Evolutionary conservation across 139 green algal species (phyloP).

Genomic region (Chlamydomonas incerta): DNA sequence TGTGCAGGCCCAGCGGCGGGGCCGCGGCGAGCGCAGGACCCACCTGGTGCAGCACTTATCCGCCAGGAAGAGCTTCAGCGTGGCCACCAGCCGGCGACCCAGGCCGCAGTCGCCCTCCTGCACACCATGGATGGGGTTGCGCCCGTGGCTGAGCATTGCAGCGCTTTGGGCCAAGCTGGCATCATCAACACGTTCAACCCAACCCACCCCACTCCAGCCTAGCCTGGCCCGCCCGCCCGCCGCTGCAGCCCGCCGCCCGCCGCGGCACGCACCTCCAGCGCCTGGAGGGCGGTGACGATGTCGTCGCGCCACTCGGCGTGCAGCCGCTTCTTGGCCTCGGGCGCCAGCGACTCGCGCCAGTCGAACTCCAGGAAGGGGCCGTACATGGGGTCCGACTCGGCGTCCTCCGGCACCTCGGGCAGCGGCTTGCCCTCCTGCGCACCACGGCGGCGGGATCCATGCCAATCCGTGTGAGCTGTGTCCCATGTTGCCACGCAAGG

Average conservation of each 20-base stretch:
- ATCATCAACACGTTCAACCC: too few relatives aligned
- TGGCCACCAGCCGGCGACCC: neutral
- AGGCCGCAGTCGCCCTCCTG: slow-evolving; percentile 11
- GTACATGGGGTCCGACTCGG: neutral
- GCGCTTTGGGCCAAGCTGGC: too few relatives aligned
- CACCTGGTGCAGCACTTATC: too few relatives aligned
- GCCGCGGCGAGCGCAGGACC: too few relatives aligned
- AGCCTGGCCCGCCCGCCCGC: neutral
- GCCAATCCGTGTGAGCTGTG: too few relatives aligned
- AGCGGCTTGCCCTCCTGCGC: neutral
- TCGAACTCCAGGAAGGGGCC: slow-evolving; percentile 23
- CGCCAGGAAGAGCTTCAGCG: neutral
- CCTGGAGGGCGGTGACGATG: neutral
- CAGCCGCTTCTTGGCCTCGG: neutral
- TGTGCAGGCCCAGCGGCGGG: too few relatives aligned
- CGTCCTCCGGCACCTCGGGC: neutral
- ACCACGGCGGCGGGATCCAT: too few relatives aligned
- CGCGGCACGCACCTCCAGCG: neutral
- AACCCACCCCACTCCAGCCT: neutral
- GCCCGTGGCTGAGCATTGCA: too few relatives aligned
- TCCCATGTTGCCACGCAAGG: too few relatives aligned
- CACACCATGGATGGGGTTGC: too few relatives aligned
- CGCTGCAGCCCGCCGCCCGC: neutral
- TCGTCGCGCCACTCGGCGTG: neutral
- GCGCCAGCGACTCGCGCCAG: neutral